phyloP scores from a whole-genome alignment of 257 asterid genomes.

The Ilex asprella region DNA sequence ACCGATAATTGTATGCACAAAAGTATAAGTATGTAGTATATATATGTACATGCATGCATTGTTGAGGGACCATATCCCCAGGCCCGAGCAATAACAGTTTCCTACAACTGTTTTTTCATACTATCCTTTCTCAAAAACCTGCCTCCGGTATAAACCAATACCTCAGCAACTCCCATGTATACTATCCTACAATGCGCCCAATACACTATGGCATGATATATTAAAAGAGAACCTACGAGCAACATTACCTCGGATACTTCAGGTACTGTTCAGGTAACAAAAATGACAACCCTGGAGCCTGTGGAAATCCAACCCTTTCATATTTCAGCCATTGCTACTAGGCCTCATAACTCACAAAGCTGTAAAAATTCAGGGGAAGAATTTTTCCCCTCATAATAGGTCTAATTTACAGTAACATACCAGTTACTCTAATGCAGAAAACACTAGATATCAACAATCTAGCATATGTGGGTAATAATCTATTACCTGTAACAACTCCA shows the following conservation, averaged over 20 bases:
- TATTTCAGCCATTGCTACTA: slow-evolving; percentile 27
- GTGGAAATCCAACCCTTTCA: slow-evolving; percentile 38
- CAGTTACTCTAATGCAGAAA: not conserved
- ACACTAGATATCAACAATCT: not conserved
- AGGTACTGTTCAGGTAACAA: slow-evolving; percentile 73
- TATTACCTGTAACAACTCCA: slow-evolving; percentile 90
- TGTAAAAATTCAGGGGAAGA: slow-evolving; percentile 1
- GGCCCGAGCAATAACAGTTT: too few species aligned
- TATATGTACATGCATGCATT: too few species aligned
- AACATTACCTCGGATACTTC: slow-evolving; percentile 73
- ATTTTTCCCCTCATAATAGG: not conserved
- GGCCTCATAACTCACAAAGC: slow-evolving; percentile 26
- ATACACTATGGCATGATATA: not conserved
- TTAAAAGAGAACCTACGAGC: slow-evolving; percentile 11
- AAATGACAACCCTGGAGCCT: slow-evolving; percentile 96
- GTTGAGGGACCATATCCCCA: too few species aligned
- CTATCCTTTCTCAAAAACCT: too few species aligned
- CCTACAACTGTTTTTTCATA: too few species aligned
- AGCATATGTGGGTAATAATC: not conserved
- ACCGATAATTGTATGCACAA: too few species aligned
- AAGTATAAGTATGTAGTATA: too few species aligned
- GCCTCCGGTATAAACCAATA: not conserved
- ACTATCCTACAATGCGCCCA: not conserved
- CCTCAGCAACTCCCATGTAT: not conserved
- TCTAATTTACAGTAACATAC: not conserved